Evolutionary conservation across 1,139 yeast genomes (phyloP), one percentile per base, ranked within the genome.

Genomic region (Debaryomycetaceae sp.): DNA sequence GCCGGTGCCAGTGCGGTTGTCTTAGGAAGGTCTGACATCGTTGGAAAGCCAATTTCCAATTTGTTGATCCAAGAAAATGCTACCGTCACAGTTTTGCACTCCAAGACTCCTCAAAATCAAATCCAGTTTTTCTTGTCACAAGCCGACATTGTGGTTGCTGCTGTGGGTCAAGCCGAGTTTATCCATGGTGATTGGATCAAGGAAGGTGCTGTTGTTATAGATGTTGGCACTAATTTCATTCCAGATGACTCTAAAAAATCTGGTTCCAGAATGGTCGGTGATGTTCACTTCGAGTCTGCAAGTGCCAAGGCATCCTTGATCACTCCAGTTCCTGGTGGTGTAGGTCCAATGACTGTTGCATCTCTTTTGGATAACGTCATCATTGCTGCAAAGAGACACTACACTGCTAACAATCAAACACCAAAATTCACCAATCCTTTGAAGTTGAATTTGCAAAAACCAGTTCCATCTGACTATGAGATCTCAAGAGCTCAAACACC

Each of bases 291-390:
- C 54, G 83, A 73, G 38, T 67, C 80, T 18, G 88, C 88, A 41
- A 58, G 75, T 37, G 70, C 77, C 41, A 79, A 76, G 45, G 96
- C 95, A 24, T 73, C 83, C 30, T 73, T 75, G 56, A 78, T 92
- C 58, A 92, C 98, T 17, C 98, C 98, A 22, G 99, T 92, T 43
- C 99, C 98, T 38, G 99, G 99, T 59, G 98, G 98, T 51, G 98
- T 92, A 45, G 98, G 98, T 39, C 99, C 98, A 54, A 92, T 92
- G 98, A 92, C 99, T 9, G 98, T 92, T 39, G 98, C 98, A 38
- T 87, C 89, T 86, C 78, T 92, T 44, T 79, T 91, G 63, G 86
- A 86, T 58, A 92, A 92, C 60, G 96, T 91, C 26, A 78, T 87
- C 33, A 68, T 75, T 45, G 88, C 97, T 35, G 97, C 98, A 31